Conservation (phyloP, 441 rosid genomes). For the Isatis lusitanica region DNA sequence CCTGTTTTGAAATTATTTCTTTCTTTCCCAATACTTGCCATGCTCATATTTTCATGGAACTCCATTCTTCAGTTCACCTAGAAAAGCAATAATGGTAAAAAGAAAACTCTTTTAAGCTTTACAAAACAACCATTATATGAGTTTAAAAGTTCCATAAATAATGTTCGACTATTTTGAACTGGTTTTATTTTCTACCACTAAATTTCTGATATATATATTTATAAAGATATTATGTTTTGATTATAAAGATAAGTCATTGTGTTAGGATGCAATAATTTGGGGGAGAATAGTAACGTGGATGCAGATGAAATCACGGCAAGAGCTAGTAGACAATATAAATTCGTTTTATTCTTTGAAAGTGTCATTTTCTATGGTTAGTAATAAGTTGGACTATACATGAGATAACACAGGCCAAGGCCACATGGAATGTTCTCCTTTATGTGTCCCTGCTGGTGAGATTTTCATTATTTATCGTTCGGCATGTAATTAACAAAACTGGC, state of each 20-base stretch:
- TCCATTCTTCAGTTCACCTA: neutral
- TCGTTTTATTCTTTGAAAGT: conserved; percentile 13
- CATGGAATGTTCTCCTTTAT: conserved; percentile 41
- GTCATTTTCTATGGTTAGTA: conserved; percentile 37
- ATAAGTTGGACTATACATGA: conserved; percentile 28
- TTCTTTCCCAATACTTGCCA: conserved; percentile 16
- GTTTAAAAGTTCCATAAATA: neutral
- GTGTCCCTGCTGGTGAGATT: conserved; percentile 23
- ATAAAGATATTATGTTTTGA: neutral
- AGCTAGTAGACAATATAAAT: conserved; percentile 28
- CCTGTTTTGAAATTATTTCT: neutral
- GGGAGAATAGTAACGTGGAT: conserved; percentile 21
- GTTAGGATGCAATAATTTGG: conserved; percentile 21
- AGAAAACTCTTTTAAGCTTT: neutral
- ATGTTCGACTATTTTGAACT: neutral
- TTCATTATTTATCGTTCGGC: conserved; percentile 13
- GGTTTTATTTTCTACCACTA: neutral
- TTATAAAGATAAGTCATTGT: neutral
- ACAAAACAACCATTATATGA: neutral
- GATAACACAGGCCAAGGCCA: conserved; percentile 32
- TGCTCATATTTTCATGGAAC: conserved; percentile 19
- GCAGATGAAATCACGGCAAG: conserved; percentile 12
- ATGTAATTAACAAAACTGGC: conserved; percentile 12
- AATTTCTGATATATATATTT: neutral
- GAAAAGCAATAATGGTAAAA: neutral